Base-by-base conservation (phyloP, 768 basidiomycete genomes). In the Amanita brunnescens region DNA sequence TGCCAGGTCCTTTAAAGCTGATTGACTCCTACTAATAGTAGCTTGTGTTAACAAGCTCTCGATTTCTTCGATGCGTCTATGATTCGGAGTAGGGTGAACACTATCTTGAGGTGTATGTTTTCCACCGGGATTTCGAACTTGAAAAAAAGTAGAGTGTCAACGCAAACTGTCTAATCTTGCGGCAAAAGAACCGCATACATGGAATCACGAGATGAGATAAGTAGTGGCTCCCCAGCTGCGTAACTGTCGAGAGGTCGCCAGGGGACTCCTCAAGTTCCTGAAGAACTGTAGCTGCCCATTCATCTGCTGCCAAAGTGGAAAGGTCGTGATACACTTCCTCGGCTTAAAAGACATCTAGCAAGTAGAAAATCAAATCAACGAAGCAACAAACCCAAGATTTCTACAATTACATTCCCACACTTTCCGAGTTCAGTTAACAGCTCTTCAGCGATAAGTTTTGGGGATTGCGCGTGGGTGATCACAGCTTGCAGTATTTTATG, bases 361-460 rank as follows among this genome's bases (percentile, higher is more conserved):
- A 38, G 37, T 18, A 29, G 37, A 38, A 38, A 38, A 38, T 14
- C 37, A 38, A 38, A 38, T 38, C 37, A 38, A 38, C 18, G 37
- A 35, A 61, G 38, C 23, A 42, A 42, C 49, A 41, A 14, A 42
- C 49, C 49, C 21, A 42, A 51, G 32, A 12, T 42, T 32, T 18
- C 21, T 29, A 51, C 49, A 42, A 21, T 7, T 18, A 2, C 8
- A 51, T 41, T 51, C 26, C 49, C 49, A 51, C 49, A 51, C 49
- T 41, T 49, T 10, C n/a, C 34, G 33, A 49, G 47, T 26, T 49
- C 14, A n/a, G 6, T 26, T 39, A 49, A 39, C 21, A 51, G 41
- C 42, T 51, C 49, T 51, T 30, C 6, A 24, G 49, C 49, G 18
- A 51, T 33, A 38, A 20, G 10, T 26, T 13, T n/a, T 42, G 49